Percentiles rank a stretch among this genome's conserved stretches.
These are phyloP conservation scores for Penicillium mononematosum DNA, from an alignment of 495 filamentous ascomycete species.

Conservation along the genomic window DNA sequence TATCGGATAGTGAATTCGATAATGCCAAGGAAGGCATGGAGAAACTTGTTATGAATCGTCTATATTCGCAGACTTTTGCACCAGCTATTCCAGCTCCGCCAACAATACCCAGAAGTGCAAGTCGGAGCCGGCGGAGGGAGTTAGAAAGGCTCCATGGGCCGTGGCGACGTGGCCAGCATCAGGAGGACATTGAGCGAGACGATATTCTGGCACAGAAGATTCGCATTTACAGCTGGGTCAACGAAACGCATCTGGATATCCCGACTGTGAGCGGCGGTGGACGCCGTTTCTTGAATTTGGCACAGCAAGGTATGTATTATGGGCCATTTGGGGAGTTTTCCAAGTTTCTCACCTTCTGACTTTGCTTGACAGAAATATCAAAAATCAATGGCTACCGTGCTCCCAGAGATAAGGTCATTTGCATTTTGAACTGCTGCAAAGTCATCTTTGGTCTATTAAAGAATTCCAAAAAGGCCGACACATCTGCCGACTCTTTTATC, in stretches of 20 bases:
- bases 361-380: slow-evolving; percentile 61
- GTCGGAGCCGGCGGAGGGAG: slow-evolving; percentile 66
- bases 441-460: slow-evolving; percentile 97
- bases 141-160: slow-evolving; percentile 71
- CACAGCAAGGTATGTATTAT: slow-evolving; percentile 69
- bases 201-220: slow-evolving; percentile 95
- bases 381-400: slow-evolving; percentile 97
- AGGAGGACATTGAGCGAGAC: slow-evolving; percentile 97
- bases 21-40: slow-evolving; percentile 99
- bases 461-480: slow-evolving; percentile 81
- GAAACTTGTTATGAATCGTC: slow-evolving; percentile 98
- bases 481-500: slow-evolving; percentile 93
- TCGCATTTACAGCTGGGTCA: slow-evolving; percentile 92
- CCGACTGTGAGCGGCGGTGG: slow-evolving; percentile 79
- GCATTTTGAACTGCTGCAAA: slow-evolving; percentile 97
- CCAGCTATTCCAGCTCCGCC: slow-evolving; percentile 82
- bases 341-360: slow-evolving; percentile 23
- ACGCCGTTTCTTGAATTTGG: slow-evolving; percentile 79
- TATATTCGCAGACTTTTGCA: slow-evolving; percentile 96
- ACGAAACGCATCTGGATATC: slow-evolving; percentile 93
- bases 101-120: slow-evolving; percentile 59
- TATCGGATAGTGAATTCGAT: slow-evolving; percentile 96
- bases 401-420: slow-evolving; percentile 96
- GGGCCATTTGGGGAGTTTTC: neutral
- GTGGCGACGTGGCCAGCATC: slow-evolving; percentile 88